These are phyloP conservation scores for Penicillium vulpinum DNA, from an alignment of 2,329 filamentous ascomycete species.

Conservation along the genomic window DNA sequence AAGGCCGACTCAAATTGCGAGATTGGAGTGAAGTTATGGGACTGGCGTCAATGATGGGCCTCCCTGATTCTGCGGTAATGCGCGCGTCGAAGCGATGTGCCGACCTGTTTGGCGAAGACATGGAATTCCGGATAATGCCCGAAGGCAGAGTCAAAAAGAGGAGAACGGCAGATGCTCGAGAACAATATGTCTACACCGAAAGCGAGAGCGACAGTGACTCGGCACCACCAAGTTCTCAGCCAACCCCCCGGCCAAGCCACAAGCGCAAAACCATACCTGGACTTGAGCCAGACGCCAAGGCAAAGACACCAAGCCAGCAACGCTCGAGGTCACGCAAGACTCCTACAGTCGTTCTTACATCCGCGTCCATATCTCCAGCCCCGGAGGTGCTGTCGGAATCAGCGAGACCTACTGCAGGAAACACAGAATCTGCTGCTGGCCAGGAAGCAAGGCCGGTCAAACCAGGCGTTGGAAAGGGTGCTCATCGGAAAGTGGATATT, in stretches of 20 bases:
- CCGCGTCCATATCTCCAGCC: neutral
- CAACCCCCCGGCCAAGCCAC: neutral
- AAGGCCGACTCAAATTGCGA: constrained; percentile 46
- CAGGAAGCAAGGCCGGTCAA: neutral
- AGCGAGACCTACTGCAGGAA: neutral
- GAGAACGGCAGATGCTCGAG: constrained; percentile 10
- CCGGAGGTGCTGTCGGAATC: neutral
- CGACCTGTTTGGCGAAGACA: constrained; percentile 70
- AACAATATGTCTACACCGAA: constrained; percentile 23
- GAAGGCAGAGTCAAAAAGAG: constrained; percentile 36
- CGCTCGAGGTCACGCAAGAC: neutral
- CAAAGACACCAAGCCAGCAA: constrained; percentile 8
- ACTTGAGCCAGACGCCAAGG: neutral
- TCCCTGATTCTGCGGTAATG: constrained; percentile 63
- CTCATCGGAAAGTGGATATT: constrained; percentile 29
- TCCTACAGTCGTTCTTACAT: constrained; percentile 1
- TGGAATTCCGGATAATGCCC: constrained; percentile 61
- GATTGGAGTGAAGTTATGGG: constrained; percentile 88
- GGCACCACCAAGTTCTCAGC: neutral
- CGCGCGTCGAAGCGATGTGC: constrained; percentile 73
- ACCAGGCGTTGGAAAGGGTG: constrained; percentile 23
- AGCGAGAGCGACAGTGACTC: constrained; percentile 29
- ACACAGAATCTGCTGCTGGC: neutral
- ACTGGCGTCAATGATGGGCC: constrained; percentile 72
- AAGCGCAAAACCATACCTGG: neutral